Base-by-base conservation (phyloP, 2,329 filamentous ascomycete species). In the Clarireedia homoeocarpa region DNA sequence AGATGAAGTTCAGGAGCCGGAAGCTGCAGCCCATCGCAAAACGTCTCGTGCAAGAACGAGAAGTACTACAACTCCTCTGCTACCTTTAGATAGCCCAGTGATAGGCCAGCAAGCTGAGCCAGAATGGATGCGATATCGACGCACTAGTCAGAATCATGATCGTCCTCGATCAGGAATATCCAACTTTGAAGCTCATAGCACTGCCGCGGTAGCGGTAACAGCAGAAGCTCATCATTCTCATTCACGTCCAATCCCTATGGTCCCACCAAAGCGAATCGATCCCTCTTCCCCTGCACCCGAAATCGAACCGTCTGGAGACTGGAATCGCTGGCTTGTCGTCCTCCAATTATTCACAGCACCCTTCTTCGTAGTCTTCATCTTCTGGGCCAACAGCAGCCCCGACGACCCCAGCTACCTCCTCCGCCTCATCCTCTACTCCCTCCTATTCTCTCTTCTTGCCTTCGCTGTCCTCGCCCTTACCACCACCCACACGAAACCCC, bases 271-370 rank as follows among this genome's bases (percentile, higher is more conserved):
- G 10, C 45, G 56, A 39, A 17, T 58, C 56, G 12, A 42, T 45
- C 30, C 50, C 30, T n/a, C 38, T 7, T 40, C 17, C 39, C 17
- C 44, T 15, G 55, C 36, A 10, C 55, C 52, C 24, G n/a, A 15
- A 15, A 14, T 57, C 55, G 48, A 51, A 3, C 46, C 61, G 36
- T 44, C 57, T 20, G 48, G 56, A 51, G 67, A 84, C 30, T 97
- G 94, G 91, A 95, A 91, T 66, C 82, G 91, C 52, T 99, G 94
- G 92, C 81, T 99, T 3, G 81, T 95, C 12, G 82, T 85, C 12
- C 71, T 94, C 9, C 95, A 99, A 66, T 78, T 94, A 49, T 91
- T 96, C 68, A 89, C 87, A 0, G 90, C 91, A 0, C 94, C 94
- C 0, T 71, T 94, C 23, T 96, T 97, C 71, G 82, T 91, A 46